Evolutionary conservation across 352 stramenopile species (phyloP).

Genomic region (Phytophthora chlamydospora): DNA sequence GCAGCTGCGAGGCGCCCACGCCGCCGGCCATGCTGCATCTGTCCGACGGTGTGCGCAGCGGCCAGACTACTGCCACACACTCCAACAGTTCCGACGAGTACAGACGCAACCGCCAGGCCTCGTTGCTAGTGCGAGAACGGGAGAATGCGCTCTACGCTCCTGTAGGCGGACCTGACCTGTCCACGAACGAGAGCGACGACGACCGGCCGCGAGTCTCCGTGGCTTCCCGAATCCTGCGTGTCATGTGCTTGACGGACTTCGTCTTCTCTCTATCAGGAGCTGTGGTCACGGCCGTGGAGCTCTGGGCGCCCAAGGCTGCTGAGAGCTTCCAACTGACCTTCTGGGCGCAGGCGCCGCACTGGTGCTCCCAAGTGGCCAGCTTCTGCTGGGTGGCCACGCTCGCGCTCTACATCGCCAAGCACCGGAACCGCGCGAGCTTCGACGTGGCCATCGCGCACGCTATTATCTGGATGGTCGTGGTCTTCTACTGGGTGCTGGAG

Average conservation of each 20-base stretch:
- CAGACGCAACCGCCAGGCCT: slow-evolving; percentile 35
- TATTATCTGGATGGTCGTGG: slow-evolving; percentile 77
- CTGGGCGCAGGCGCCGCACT: slow-evolving; percentile 73
- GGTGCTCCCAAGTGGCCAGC: slow-evolving; percentile 76
- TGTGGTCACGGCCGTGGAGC: slow-evolving; percentile 57
- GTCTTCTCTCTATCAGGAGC: slow-evolving; percentile 70
- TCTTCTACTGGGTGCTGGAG: slow-evolving; percentile 81
- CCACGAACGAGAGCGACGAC: slow-evolving; percentile 40
- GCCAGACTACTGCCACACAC: slow-evolving; percentile 32
- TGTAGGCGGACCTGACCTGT: slow-evolving; percentile 26
- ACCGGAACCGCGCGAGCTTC: slow-evolving; percentile 55
- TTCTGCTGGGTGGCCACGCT: slow-evolving; percentile 83
- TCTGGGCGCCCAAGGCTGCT: slow-evolving; percentile 39
- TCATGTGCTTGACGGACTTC: slow-evolving; percentile 75
- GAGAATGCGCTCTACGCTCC: slow-evolving; percentile 40
- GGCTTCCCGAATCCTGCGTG: slow-evolving; percentile 68
- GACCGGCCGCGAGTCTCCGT: slow-evolving; percentile 49
- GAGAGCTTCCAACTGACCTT: slow-evolving; percentile 70
- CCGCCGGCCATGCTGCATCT: slow-evolving; percentile 24
- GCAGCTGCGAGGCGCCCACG: slow-evolving; percentile 18
- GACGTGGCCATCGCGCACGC: slow-evolving; percentile 78
- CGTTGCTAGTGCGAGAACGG: slow-evolving; percentile 23
- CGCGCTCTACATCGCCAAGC: slow-evolving; percentile 78
- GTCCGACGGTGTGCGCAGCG: slow-evolving; percentile 14
- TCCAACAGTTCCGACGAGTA: slow-evolving; percentile 40